Conservation (phyloP, 495 filamentous ascomycete species). For the Glonium stellatum region DNA sequence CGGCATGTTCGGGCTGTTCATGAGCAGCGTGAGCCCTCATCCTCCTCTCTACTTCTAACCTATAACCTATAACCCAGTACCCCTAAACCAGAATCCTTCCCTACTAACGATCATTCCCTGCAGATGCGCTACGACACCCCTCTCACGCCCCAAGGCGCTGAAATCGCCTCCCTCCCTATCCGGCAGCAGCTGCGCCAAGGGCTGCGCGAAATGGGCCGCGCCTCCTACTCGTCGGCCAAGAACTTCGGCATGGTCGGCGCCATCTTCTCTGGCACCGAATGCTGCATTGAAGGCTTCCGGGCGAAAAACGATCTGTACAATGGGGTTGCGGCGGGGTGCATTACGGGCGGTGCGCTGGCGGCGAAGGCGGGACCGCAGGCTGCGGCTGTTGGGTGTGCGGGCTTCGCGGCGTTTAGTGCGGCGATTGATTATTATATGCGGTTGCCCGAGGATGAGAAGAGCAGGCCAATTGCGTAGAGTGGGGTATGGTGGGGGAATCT, state of each 20-base stretch:
- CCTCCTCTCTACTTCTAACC: not conserved
- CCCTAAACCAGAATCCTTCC: too few species aligned
- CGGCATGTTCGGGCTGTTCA: slow-evolving; percentile 30
- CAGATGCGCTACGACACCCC: slow-evolving; percentile 92
- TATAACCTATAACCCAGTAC: not conserved
- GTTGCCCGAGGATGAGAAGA: slow-evolving; percentile 40
- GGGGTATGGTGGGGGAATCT: not conserved
- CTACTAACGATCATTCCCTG: too few species aligned
- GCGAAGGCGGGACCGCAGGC: slow-evolving; percentile 84
- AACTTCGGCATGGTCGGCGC: slow-evolving; percentile 92
- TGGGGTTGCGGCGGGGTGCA: slow-evolving; percentile 77
- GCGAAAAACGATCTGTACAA: slow-evolving; percentile 93
- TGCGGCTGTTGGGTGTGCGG: slow-evolving; percentile 79
- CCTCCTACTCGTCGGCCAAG: slow-evolving; percentile 79
- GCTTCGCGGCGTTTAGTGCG: slow-evolving; percentile 91
- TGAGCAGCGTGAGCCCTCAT: slow-evolving; percentile 6
- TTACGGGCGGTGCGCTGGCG: slow-evolving; percentile 83
- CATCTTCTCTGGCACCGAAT: slow-evolving; percentile 87
- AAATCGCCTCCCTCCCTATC: slow-evolving; percentile 62
- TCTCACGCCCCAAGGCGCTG: slow-evolving; percentile 54
- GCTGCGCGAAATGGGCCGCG: slow-evolving; percentile 80
- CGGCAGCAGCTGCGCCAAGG: slow-evolving; percentile 53
- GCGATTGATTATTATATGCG: slow-evolving; percentile 92
- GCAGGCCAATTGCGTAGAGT: slow-evolving; percentile 3
- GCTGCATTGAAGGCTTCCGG: slow-evolving; percentile 83